A percentile compares a stretch with the other conserved stretches of the same genome.
phyloP scores from a whole-genome alignment of 129 eudicot species.

The Tagetes erecta region DNA sequence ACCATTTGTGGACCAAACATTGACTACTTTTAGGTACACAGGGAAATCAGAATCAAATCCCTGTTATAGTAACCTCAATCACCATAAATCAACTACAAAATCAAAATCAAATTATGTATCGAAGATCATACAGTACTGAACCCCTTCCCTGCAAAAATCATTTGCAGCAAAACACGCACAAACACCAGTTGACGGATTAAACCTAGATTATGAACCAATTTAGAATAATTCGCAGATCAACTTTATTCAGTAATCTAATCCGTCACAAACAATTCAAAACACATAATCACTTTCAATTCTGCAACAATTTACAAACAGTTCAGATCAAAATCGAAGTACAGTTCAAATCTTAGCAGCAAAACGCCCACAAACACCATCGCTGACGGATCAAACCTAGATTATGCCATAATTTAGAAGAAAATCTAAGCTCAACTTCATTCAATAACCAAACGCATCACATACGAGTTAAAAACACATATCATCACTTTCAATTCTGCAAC shows the following conservation, averaged over 20 bases:
- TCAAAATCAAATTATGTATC: slow-evolving; percentile 14
- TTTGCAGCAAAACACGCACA: slow-evolving; percentile 4
- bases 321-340: neutral
- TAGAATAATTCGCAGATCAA: neutral
- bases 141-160: neutral
- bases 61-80: slow-evolving; percentile 9
- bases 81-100: slow-evolving; percentile 24
- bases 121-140: slow-evolving; percentile 8
- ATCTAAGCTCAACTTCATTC: slow-evolving; percentile 12
- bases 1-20: slow-evolving; percentile 18
- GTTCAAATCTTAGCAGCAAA: neutral
- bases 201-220: neutral
- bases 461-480: neutral
- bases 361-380: neutral
- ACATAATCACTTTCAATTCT: neutral
- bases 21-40: slow-evolving; percentile 24
- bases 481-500: neutral
- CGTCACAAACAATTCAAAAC: neutral
- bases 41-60: slow-evolving; percentile 23
- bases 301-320: neutral
- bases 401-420: neutral
- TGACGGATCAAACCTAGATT: neutral
- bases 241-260: slow-evolving; percentile 1
- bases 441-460: slow-evolving; percentile 1
- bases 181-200: neutral